phyloP scores from a whole-genome alignment of 192 early-diverging fungal species.

The Chytriomyces confervae region DNA sequence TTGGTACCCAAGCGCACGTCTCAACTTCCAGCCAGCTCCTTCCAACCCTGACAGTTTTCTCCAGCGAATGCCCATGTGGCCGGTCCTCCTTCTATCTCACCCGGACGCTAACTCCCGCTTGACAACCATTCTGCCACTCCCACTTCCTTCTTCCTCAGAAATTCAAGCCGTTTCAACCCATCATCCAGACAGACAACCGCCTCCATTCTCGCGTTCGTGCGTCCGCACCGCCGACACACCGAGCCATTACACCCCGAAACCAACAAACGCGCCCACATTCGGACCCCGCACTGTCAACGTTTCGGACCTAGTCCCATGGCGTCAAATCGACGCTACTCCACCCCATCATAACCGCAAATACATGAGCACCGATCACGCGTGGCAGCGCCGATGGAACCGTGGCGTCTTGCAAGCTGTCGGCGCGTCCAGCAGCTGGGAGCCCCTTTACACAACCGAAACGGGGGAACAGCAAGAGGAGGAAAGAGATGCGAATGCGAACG shows the following conservation, averaged over 20 bases:
- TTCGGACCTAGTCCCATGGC: constrained; percentile 19
- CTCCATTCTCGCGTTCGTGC: neutral
- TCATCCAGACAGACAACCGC: neutral
- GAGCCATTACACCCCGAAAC: constrained; percentile 26
- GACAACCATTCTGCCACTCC: constrained; percentile 13
- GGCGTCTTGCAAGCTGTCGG: constrained; percentile 34
- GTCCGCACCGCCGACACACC: constrained; percentile 12
- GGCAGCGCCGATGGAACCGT: constrained; percentile 37
- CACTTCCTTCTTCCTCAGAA: constrained; percentile 17
- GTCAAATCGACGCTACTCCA: constrained; percentile 17
- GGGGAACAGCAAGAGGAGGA: too few species aligned
- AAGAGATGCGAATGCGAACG: too few species aligned
- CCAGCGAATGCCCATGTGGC: constrained; percentile 24
- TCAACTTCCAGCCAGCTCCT: constrained; percentile 25
- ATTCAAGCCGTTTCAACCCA: neutral
- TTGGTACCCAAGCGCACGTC: constrained; percentile 28
- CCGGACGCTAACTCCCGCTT: neutral
- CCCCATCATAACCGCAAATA: constrained; percentile 8
- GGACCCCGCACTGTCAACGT: neutral
- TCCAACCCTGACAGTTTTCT: neutral
- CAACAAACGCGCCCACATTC: constrained; percentile 14
- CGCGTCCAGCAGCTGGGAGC: constrained; percentile 19
- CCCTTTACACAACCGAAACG: neutral
- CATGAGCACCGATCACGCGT: constrained; percentile 5
- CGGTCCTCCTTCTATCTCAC: constrained; percentile 8